Conservation (phyloP, 305 asterid species). For the Fraxinus ornus region DNA sequence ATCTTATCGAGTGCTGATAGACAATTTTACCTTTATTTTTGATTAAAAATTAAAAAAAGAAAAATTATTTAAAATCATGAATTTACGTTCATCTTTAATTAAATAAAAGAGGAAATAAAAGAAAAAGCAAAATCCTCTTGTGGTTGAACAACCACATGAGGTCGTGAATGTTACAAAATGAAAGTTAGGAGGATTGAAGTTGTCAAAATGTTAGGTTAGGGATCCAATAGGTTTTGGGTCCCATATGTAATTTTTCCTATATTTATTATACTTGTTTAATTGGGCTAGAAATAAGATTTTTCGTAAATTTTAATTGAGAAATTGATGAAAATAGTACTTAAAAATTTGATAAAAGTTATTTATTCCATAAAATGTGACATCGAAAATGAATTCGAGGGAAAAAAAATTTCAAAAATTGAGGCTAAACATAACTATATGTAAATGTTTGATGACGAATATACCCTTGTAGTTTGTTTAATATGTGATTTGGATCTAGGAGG, state of each 20-base stretch:
- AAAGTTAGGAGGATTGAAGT: neutral
- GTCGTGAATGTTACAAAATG: neutral
- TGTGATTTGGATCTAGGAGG: neutral
- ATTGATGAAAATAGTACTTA: no score
- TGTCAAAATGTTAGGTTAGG: neutral
- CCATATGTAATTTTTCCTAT: neutral
- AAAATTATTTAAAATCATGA: neutral
- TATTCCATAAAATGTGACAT: no score
- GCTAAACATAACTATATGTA: no score
- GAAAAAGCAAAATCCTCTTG: neutral
- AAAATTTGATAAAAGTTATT: no score
- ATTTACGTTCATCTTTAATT: neutral
- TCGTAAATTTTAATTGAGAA: no score
- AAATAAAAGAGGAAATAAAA: neutral
- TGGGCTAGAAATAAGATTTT: no score
- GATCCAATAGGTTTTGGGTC: neutral
- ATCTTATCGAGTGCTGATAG: neutral
- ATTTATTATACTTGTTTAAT: no score
- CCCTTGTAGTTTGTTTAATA: neutral
- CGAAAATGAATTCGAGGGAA: no score
- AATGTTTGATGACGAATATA: no score
- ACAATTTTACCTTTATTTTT: neutral
- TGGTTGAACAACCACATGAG: neutral
- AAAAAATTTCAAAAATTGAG: no score
- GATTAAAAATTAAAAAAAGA: neutral